These are phyloP conservation scores for Xylariaceae sp. DNA, from an alignment of 2,329 filamentous ascomycete species.

Conservation along the genomic window DNA sequence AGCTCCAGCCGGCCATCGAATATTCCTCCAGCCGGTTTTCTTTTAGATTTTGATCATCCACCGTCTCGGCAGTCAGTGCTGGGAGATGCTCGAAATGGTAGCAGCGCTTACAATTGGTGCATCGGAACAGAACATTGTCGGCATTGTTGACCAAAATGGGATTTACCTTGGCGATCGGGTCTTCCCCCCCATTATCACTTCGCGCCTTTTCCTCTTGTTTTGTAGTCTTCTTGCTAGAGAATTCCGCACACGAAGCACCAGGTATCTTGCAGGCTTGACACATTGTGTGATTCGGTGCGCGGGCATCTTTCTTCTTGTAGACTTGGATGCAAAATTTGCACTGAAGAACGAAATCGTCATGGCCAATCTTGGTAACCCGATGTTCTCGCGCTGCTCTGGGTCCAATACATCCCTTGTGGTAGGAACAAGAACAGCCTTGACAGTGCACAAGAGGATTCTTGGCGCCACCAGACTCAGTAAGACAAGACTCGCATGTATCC, in stretches of 20 bases:
- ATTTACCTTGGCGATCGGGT: conserved; percentile 74
- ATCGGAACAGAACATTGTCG: conserved; percentile 83
- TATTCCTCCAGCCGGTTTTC: conserved; percentile 75
- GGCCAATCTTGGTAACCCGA: conserved; percentile 81
- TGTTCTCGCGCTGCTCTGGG: conserved; percentile 79
- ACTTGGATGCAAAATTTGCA: conserved; percentile 83
- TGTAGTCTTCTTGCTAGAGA: conserved; percentile 74
- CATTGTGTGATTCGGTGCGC: conserved; percentile 71
- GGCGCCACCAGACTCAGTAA: conserved; percentile 55
- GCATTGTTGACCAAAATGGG: conserved; percentile 74
- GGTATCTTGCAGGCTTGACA: conserved; percentile 73
- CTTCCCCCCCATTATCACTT: conserved; percentile 77
- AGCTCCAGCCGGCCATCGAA: conserved; percentile 72
- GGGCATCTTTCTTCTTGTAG: conserved; percentile 70
- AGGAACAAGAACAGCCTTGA: conserved; percentile 86
- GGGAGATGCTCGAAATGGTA: conserved; percentile 89
- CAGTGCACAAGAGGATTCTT: conserved; percentile 82
- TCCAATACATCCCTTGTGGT: conserved; percentile 85
- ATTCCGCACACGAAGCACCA: conserved; percentile 76
- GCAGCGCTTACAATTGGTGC: conserved; percentile 74
- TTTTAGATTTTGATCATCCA: conserved; percentile 57
- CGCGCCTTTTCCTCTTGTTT: conserved; percentile 85
- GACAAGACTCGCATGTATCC: conserved; percentile 75
- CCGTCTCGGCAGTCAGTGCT: conserved; percentile 45
- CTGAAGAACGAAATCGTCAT: conserved; percentile 83